Base-by-base conservation (phyloP, 805 yeast species). In the Kuraishia molischiana region DNA sequence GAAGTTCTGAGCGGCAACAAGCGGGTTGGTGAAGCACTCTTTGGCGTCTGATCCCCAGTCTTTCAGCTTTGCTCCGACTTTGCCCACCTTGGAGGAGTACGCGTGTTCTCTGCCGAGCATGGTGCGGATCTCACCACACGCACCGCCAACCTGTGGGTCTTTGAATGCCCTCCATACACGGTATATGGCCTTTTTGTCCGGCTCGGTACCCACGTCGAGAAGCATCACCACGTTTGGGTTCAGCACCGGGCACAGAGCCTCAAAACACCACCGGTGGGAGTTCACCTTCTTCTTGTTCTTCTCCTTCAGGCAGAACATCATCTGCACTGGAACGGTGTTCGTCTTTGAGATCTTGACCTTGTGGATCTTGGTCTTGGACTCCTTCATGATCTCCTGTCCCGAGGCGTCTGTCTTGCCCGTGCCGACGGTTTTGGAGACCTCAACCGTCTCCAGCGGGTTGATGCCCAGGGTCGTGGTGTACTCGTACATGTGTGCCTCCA, bases 251-350 rank as follows among this genome's bases (percentile, higher is more conserved):
- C 87, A 85, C 63, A 90, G 85, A 2, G 95, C 94, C 58, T 90
- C 92, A 60, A 90, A 79, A 24, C 94, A 87, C 97, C 97, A 90
- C 50, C 97, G 72, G 61, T 90, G 97, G 3, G 96, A 86, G 58
- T 90, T 90, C 56, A 90, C 89, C 52, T 90, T 90, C 54, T 83
- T 79, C 47, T 83, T 77, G 58, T 90, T 90, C 52, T 79, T 77
- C 52, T 90, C 97, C 53, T 90, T 90, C 50, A 90, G 63, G 50
- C 96, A 89, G 56, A 89, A 89, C 20, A 90, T 57, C 59, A 92
- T 64, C 57, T 90, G 97, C 9, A 86, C 80, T 0, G 98, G 98
- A 2, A 78, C 73, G 15, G 70, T 69, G 41, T 72, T 64, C 41
- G 77, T 81, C 2, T 85, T 69, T 0, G 77, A 72, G 32, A 90